phyloP scores from a whole-genome alignment of 179 eudicot genomes.

The Heliamphora pulchella region DNA sequence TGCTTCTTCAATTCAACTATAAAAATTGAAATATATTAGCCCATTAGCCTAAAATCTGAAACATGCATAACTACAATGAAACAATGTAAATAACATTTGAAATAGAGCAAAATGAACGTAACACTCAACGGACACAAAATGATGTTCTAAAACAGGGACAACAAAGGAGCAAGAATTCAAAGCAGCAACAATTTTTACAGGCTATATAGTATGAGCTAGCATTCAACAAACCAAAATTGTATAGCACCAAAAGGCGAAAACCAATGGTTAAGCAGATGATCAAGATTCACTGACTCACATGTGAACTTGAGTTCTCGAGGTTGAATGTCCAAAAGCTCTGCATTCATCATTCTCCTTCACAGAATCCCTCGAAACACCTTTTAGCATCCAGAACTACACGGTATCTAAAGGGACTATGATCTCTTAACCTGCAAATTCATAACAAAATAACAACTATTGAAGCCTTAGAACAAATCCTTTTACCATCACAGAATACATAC shows the following conservation, averaged over 20 bases:
- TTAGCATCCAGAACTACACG: constrained; percentile 4
- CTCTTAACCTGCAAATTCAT: constrained; percentile 7
- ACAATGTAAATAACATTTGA: neutral
- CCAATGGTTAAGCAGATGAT: neutral
- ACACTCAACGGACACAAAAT: neutral
- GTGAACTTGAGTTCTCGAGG: constrained; percentile 15
- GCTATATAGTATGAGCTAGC: neutral
- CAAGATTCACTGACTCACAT: constrained; percentile 15
- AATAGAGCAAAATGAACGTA: no score
- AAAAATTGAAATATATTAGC: constrained; percentile 4
- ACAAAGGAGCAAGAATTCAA: neutral
- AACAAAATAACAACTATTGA: neutral
- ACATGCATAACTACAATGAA: neutral
- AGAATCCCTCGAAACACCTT: neutral
- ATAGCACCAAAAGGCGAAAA: neutral
- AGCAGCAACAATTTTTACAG: neutral
- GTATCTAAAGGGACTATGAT: neutral
- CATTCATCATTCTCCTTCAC: constrained; percentile 13
- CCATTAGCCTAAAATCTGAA: neutral
- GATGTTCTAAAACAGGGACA: neutral
- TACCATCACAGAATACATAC: neutral
- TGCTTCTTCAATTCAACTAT: constrained; percentile 73
- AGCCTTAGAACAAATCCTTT: neutral
- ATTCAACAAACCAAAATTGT: neutral
- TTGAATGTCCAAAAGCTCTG: constrained; percentile 15